These are phyloP conservation scores for Bidens hawaiensis DNA, from an alignment of 140 eudicot genomes.

Conservation along the genomic window DNA sequence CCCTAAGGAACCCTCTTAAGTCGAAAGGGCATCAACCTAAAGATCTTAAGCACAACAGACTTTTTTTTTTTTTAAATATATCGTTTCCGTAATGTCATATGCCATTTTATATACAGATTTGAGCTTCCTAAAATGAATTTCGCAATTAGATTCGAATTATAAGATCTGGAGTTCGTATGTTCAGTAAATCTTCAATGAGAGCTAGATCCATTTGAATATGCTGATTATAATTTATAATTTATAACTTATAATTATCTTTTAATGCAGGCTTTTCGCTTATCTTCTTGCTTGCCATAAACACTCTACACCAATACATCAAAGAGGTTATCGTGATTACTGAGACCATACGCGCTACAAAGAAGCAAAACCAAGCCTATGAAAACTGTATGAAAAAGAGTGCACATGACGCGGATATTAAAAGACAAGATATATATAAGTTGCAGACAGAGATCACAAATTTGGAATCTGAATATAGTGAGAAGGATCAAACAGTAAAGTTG, in stretches of 20 bases:
- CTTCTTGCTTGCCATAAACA: slow-evolving; percentile 41
- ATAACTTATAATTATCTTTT: too few relatives aligned
- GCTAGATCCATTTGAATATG: background rate
- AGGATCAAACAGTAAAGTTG: slow-evolving; percentile 36
- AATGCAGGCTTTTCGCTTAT: slow-evolving; percentile 61
- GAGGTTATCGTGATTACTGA: slow-evolving; percentile 41
- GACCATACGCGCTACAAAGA: slow-evolving; percentile 36
- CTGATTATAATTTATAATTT: background rate
- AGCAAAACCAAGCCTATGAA: slow-evolving; percentile 37
- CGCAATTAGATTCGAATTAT: too few relatives aligned
- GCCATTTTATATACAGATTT: too few relatives aligned
- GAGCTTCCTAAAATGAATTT: too few relatives aligned
- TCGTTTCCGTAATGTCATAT: too few relatives aligned
- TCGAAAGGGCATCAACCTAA: too few relatives aligned
- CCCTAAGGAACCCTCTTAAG: slow-evolving; percentile 8
- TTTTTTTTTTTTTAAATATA: too few relatives aligned
- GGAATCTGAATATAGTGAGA: slow-evolving; percentile 38
- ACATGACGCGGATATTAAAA: slow-evolving; percentile 37
- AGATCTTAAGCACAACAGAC: too few relatives aligned
- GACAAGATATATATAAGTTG: slow-evolving; percentile 26
- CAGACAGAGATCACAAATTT: slow-evolving; percentile 36
- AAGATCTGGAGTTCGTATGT: background rate
- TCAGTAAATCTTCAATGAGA: background rate
- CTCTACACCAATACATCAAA: slow-evolving; percentile 47
- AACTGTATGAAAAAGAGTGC: slow-evolving; percentile 28